These are phyloP conservation scores for Didymella arachidicola DNA, from an alignment of 2,329 filamentous ascomycete genomes.

Conservation along the genomic window DNA sequence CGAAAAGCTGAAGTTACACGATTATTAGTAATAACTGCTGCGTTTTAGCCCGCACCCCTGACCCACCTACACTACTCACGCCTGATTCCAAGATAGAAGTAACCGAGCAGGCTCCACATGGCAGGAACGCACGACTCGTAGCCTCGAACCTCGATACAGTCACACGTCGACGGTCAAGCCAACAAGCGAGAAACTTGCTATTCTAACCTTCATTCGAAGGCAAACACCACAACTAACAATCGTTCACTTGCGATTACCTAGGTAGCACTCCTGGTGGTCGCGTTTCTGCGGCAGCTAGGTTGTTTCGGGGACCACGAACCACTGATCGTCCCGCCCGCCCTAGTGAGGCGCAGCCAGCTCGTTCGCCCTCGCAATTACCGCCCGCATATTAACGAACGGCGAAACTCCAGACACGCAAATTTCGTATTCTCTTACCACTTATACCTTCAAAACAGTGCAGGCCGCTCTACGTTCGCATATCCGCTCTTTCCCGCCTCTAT, in stretches of 20 bases:
- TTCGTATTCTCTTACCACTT: background rate
- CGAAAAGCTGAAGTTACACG: too few relatives aligned
- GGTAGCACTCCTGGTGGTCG: background rate
- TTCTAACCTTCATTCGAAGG: background rate
- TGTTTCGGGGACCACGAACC: conserved; percentile 10
- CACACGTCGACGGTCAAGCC: background rate
- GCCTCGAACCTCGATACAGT: background rate
- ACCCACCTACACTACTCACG: too few relatives aligned
- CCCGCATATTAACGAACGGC: conserved; percentile 8
- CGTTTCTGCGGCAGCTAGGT: conserved; percentile 2
- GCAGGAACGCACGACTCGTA: background rate
- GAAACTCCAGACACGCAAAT: conserved; percentile 1
- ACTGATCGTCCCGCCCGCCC: conserved; percentile 7
- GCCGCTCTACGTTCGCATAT: conserved; percentile 1
- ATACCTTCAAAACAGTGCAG: background rate
- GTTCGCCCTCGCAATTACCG: conserved; percentile 19
- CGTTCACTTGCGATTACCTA: background rate
- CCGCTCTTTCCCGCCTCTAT: background rate
- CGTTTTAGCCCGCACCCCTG: too few relatives aligned
- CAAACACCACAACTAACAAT: background rate
- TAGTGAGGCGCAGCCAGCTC: conserved; percentile 15
- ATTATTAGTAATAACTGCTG: too few relatives aligned
- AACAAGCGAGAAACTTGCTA: background rate
- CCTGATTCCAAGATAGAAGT: background rate
- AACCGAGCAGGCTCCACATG: background rate